Evolutionary conservation across 2,329 filamentous ascomycete genomes (phyloP).

Genomic region (Monosporascus sp.): DNA sequence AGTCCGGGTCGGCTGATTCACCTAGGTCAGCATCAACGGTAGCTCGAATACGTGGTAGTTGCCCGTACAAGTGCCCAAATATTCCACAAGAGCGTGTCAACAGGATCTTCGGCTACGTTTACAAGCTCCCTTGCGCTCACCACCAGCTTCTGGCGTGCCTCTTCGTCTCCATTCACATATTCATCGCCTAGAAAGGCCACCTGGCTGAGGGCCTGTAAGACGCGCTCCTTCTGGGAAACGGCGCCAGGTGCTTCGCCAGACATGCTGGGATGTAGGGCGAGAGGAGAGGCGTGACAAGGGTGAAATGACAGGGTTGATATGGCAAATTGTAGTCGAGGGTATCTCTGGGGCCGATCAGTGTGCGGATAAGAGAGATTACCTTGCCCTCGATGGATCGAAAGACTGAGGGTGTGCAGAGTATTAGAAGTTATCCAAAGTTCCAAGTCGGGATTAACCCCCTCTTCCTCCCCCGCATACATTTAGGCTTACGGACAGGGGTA

Average conservation of each 20-base stretch:
- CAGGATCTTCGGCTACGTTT: constrained; percentile 6
- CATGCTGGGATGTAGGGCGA: neutral
- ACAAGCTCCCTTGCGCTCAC: constrained; percentile 8
- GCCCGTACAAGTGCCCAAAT: constrained; percentile 8
- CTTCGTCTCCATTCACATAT: constrained; percentile 2
- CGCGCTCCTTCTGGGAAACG: neutral
- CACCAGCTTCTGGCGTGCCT: constrained; percentile 6
- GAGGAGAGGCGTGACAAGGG: too few species aligned
- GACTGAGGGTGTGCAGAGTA: too few species aligned
- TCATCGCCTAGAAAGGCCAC: constrained; percentile 1
- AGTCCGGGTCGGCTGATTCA: constrained; percentile 9
- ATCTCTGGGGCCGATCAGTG: too few species aligned
- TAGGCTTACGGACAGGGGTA: too few species aligned
- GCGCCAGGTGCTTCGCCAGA: neutral
- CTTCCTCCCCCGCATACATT: too few species aligned
- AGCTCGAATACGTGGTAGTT: too few species aligned
- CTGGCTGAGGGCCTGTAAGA: neutral
- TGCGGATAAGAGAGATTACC: too few species aligned
- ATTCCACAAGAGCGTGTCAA: constrained; percentile 10
- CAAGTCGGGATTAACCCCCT: too few species aligned
- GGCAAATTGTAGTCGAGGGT: too few species aligned
- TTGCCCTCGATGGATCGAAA: too few species aligned
- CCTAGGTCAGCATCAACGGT: neutral
- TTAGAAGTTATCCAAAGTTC: too few species aligned
- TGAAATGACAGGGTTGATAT: too few species aligned